Base-by-base conservation (phyloP, 305 asterid genomes). In the Solanum hybrid region DNA sequence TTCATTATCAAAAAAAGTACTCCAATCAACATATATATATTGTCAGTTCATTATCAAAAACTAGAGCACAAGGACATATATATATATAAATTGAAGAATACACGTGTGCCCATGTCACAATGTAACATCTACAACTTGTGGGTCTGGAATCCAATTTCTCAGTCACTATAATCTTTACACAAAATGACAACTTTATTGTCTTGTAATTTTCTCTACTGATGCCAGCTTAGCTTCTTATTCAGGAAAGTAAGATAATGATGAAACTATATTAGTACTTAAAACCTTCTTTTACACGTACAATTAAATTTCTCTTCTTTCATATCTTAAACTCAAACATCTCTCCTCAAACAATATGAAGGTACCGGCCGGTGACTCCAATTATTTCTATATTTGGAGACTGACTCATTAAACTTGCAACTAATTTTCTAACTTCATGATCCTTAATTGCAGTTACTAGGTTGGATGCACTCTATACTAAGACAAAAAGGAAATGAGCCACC, bases 401-500 rank as follows among this genome's bases (percentile, higher is more conserved):
- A 34, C 35, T 34, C 74, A 67, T 67, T n/a, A 4, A 11, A 89
- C 26, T n/a, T 22, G 90, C 89, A 87, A 36, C 51, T 39, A 40
- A 40, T 42, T 57, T 89, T 89, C 91, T 93, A 87, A 93, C 93
- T 88, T 90, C 67, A 87, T 46, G 8, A 46, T 89, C 86, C 91
- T 85, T 91, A 89, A 42, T 42, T 42, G 35, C 35, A 33, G 6
- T 33, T 96, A 91, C 94, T 94, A 90, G 97, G 95, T 87, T 96
- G 98, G 98, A 94, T 94, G 96, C 95, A 95, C 84, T 95, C 94
- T 73, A 96, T 94, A 92, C 81, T 92, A 86, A 92, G 51, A 90
- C 96, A 92, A 34, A 93, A 92, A 91, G 86, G 92, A 89, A 92
- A 90, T 22, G 94, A 93, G 88, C 90, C 92, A 85, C 18, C 73